These are phyloP conservation scores for Rhinocladiella mackenziei DNA, from an alignment of 2,329 filamentous ascomycete species.

Conservation along the genomic window DNA sequence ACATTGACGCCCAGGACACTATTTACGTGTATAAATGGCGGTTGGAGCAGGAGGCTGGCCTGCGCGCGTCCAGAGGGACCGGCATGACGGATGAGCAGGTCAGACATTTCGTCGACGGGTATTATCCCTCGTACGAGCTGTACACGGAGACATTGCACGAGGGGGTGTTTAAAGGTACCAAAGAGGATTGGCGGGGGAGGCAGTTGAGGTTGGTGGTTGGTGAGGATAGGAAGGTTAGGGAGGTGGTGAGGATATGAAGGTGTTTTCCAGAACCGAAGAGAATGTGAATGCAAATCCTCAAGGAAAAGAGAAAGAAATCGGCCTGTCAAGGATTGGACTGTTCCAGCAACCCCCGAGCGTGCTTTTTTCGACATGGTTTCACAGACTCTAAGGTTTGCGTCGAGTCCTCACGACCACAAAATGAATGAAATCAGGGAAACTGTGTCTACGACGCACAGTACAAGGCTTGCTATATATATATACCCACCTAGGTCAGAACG, in stretches of 20 bases:
- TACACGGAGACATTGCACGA: slow-evolving; percentile 58
- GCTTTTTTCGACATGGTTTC: no score
- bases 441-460: no score
- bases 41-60: slow-evolving; percentile 69
- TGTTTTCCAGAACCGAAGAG: no score
- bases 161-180: slow-evolving; percentile 50
- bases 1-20: slow-evolving; percentile 68
- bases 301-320: no score
- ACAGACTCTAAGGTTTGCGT: no score
- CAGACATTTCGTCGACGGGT: slow-evolving; percentile 67
- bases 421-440: no score
- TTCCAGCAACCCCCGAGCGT: no score
- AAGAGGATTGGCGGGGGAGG: slow-evolving; percentile 41
- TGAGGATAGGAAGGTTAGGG: slow-evolving; percentile 56
- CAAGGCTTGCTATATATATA: no score
- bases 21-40: slow-evolving; percentile 82
- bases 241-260: slow-evolving; percentile 50
- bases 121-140: slow-evolving; percentile 70
- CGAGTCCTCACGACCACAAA: no score
- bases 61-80: slow-evolving; percentile 62
- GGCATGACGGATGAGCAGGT: slow-evolving; percentile 85
- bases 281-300: no score
- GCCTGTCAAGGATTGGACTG: no score
- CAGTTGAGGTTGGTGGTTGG: slow-evolving; percentile 62
- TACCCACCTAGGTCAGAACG: no score